Evolutionary conservation across 305 asterid genomes (phyloP).

Genomic region (Solanum hybrid): DNA sequence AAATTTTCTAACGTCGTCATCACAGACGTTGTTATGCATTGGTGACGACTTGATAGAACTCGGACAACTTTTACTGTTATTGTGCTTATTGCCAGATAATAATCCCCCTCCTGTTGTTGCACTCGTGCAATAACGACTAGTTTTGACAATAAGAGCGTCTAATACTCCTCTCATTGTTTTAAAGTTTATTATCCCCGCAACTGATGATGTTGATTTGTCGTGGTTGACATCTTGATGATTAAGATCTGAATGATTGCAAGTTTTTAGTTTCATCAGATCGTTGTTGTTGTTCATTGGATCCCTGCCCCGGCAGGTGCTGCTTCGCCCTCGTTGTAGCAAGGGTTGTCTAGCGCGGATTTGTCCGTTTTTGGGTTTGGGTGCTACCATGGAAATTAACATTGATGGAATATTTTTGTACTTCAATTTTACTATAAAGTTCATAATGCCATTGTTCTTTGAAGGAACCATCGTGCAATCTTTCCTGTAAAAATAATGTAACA

Average conservation of each 20-base stretch:
- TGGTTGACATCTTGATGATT: background rate
- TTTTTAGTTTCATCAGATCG: background rate
- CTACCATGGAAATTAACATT: constrained; percentile 7
- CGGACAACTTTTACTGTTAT: constrained; percentile 18
- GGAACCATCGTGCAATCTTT: background rate
- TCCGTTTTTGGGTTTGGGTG: background rate
- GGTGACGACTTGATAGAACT: constrained; percentile 25
- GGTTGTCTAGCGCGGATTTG: background rate
- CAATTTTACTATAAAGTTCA: constrained; percentile 20
- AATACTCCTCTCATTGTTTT: constrained; percentile 3
- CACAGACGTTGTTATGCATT: background rate
- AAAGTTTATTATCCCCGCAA: background rate
- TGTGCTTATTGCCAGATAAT: background rate
- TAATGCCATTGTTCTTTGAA: constrained; percentile 3
- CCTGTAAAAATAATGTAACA: background rate
- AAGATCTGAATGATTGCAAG: background rate
- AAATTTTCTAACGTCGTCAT: background rate
- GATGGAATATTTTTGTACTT: constrained; percentile 16
- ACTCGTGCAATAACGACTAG: background rate
- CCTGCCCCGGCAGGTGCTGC: background rate
- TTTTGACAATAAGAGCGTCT: background rate
- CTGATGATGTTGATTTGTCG: background rate
- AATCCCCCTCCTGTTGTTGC: background rate
- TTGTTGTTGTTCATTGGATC: background rate
- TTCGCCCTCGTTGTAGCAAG: background rate